These are phyloP conservation scores for Arabidopsis arenosa DNA, from an alignment of 345 rosid genomes.

Conservation along the genomic window DNA sequence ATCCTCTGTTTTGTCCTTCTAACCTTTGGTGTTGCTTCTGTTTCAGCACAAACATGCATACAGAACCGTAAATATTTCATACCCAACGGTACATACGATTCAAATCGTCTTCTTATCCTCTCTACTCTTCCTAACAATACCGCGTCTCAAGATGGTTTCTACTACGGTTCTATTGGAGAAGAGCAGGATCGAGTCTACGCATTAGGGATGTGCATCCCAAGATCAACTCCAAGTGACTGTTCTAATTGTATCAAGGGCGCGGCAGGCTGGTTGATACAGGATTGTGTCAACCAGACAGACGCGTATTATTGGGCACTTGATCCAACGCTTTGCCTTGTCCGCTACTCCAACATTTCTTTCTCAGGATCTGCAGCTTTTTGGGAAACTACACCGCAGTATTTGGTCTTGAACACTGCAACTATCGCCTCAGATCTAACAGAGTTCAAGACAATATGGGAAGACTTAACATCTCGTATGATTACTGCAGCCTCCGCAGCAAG, in stretches of 20 bases:
- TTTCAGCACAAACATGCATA: not conserved
- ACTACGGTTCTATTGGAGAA: slow-evolving; percentile 33
- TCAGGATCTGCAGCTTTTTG: not conserved
- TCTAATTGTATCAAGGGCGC: slow-evolving; percentile 18
- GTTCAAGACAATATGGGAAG: slow-evolving; percentile 12
- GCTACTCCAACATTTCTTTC: slow-evolving; percentile 48
- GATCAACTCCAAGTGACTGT: slow-evolving; percentile 24
- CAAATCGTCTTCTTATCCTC: not conserved
- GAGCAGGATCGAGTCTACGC: slow-evolving; percentile 26
- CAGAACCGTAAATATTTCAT: not conserved
- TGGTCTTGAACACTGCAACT: not conserved
- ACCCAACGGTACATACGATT: not conserved
- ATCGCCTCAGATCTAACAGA: not conserved
- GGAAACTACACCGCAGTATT: not conserved
- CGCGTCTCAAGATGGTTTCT: slow-evolving; percentile 32
- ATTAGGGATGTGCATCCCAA: slow-evolving; percentile 35
- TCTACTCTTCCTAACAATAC: slow-evolving; percentile 38
- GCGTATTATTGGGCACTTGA: slow-evolving; percentile 27
- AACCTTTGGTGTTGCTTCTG: not conserved
- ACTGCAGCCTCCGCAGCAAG: slow-evolving; percentile 30
- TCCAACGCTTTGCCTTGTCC: slow-evolving; percentile 39
- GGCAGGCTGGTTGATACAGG: not conserved
- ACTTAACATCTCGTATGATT: not conserved
- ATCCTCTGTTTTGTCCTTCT: not conserved
- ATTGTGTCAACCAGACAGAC: slow-evolving; percentile 38